These are phyloP conservation scores for Dictyophora rubrovolvata DNA, from an alignment of 768 basidiomycete genomes.

Conservation along the genomic window DNA sequence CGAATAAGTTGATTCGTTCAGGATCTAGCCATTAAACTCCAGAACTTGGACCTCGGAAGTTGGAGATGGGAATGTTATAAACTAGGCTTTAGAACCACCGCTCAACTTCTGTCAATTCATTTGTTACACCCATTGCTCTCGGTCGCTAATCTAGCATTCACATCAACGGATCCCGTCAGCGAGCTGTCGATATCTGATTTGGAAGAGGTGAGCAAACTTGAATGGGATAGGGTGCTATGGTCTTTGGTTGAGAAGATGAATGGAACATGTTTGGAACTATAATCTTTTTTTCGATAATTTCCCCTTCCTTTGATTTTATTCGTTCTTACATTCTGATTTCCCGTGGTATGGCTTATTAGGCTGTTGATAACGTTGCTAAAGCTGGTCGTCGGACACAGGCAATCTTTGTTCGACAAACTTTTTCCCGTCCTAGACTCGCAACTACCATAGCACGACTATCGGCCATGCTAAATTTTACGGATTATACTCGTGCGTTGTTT, in stretches of 20 bases:
- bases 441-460: conserved; percentile 62
- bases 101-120: conserved; percentile 69
- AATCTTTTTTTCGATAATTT: no score
- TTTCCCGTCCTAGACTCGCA: conserved; percentile 58
- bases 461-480: conserved; percentile 56
- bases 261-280: no score
- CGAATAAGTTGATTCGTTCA: conserved; percentile 18
- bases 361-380: conserved; percentile 59
- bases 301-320: background rate
- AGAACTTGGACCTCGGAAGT: conserved; percentile 44
- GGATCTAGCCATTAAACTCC: conserved; percentile 60
- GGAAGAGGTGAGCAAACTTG: conserved; percentile 46
- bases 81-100: conserved; percentile 51
- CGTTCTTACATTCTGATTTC: background rate
- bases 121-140: conserved; percentile 70
- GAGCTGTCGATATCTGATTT: conserved; percentile 48
- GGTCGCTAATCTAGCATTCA: conserved; percentile 56
- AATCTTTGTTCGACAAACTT: conserved; percentile 60
- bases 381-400: conserved; percentile 58
- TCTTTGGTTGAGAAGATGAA: no score
- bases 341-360: conserved; percentile 27
- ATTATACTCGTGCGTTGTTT: conserved; percentile 51
- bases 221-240: background rate
- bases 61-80: conserved; percentile 75
- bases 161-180: conserved; percentile 45